Evolutionary conservation across 2,329 filamentous ascomycete species (phyloP), one percentile per base, ranked within the genome.

Genomic region (Cercospora zeae-maydis): DNA sequence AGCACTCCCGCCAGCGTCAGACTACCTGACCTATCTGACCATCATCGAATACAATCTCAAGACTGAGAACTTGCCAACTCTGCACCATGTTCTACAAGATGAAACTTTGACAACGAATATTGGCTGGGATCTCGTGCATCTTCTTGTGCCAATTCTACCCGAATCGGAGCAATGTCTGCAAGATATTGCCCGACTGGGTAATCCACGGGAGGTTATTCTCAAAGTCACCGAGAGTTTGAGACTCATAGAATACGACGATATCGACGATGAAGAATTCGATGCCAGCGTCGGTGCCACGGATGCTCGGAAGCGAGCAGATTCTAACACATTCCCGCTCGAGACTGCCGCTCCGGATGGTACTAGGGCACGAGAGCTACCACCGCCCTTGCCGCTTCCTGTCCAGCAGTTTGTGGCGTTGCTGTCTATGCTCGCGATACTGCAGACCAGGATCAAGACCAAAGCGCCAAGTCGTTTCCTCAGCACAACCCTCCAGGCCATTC

Each of bases 71-170:
- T 79, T 93, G 47, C 87, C 89, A 1, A 78, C 84, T 3, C 81
- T 93, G 51, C 84, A 91, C 69, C 82, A 88, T 21, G 85, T 90
- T 36, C 80, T 91, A 16, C 85, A 89, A 74, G 86, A 91, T 80
- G 80, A 82, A 9, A 81, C 84, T 62, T 79, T 93, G 61, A 91
- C 89, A 2, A 84, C 84, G 64, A 88, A 91, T 61, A 92, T 93
- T 70, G 91, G 91, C 55, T 95, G 91, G 91, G 91, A 95, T 74
- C 79, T 93, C 57, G 88, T 95, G 21, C 88, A 90, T 72, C 85
- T 91, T 71, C 83, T 95, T 4, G 81, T 92, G 24, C 82, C 85
- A 36, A 78, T 92, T 4, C 82, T 89, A 1, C 84, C 85, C 1
- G 79, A 81, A 2, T 88, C 87, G n/a, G 86, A 89, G 68, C 76